Base-by-base conservation (phyloP, 768 basidiomycete genomes). In the Boletus pseudo-olivaceus region DNA sequence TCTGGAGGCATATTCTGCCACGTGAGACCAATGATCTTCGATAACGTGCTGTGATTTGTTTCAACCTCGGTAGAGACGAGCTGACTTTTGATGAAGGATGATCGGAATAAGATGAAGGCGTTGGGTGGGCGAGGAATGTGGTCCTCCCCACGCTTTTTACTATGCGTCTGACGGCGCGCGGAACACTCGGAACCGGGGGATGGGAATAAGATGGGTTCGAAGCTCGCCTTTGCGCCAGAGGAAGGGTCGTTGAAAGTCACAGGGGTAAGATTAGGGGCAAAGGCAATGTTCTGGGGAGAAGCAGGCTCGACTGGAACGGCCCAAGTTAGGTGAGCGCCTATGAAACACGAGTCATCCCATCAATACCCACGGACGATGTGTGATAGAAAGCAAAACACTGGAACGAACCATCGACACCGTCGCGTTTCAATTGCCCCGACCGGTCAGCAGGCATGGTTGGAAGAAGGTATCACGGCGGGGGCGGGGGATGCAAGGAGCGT, bases 21-120 rank as follows among this genome's bases (percentile, higher is more conserved):
- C 32, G 88, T 88, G 56, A 89, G 74, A 23, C 89, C 89, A 55
- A 90, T 88, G 64, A 90, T 91, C 80, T 89, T 90, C 14, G 88
- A 90, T 17, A 91, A 75, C 4, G 89, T 90, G 61, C 84, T 86
- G 72, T 90, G 89, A 67, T 87, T 90, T 30, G 87, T 87, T 75
- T 91, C 89, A 55, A 90, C 84, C 48, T 80, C 82, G 8, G 85
- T 81, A 9, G 87, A 83, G 59, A 91, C 87, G 61, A 87, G 86
- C 62, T 88, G 84, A 61, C 76, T 79, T 73, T 87, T 88, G 69
- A 90, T 88, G 71, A 90, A 90, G 0, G 85, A 84, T 0, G 87
- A 88, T 57, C 89, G 85, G 77, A 91, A 92, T 63, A 92, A 80
- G 65, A 91, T 92, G 73, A 92, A 92, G 26, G 89, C 90, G 63